These are phyloP conservation scores for Hebeloma cylindrosporum DNA, from an alignment of 768 basidiomycete genomes.

Conservation along the genomic window DNA sequence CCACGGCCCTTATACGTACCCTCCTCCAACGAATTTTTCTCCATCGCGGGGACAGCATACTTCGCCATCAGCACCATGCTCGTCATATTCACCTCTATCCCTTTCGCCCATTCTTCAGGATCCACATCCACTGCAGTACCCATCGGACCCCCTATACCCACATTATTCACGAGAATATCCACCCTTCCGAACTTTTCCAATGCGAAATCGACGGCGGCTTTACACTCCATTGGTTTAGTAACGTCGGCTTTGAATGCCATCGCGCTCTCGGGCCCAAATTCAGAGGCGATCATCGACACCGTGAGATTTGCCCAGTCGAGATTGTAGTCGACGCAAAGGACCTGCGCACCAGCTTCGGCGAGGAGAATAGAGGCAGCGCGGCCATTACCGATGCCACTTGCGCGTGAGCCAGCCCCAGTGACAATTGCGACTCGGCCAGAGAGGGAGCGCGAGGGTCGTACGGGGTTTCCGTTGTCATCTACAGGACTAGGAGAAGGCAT, in stretches of 20 bases:
- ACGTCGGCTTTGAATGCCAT: constrained; percentile 38
- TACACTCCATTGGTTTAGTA: constrained; percentile 34
- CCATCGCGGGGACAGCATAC: constrained; percentile 44
- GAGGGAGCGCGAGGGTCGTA: constrained; percentile 34
- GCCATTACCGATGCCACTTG: constrained; percentile 42
- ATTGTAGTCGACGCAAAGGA: constrained; percentile 39
- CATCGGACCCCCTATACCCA: constrained; percentile 38
- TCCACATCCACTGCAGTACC: constrained; percentile 42
- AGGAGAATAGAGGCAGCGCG: constrained; percentile 42
- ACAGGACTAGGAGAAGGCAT: background rate
- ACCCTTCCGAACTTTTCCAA: constrained; percentile 37
- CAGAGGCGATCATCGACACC: constrained; percentile 37
- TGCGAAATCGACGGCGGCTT: constrained; percentile 34
- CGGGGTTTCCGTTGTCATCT: constrained; percentile 27
- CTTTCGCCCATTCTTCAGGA: constrained; percentile 33
- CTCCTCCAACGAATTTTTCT: constrained; percentile 37
- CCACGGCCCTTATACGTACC: too few species aligned
- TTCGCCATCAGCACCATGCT: constrained; percentile 47
- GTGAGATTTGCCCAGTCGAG: constrained; percentile 37
- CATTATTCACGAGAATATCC: constrained; percentile 44
- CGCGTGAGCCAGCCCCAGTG: constrained; percentile 42
- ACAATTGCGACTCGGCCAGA: constrained; percentile 39
- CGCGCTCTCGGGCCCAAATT: constrained; percentile 35
- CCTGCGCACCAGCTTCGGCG: constrained; percentile 39
- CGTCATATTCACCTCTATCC: constrained; percentile 39